Conservation (phyloP, 2,329 filamentous ascomycete species). For the Fusarium torulosum region DNA sequence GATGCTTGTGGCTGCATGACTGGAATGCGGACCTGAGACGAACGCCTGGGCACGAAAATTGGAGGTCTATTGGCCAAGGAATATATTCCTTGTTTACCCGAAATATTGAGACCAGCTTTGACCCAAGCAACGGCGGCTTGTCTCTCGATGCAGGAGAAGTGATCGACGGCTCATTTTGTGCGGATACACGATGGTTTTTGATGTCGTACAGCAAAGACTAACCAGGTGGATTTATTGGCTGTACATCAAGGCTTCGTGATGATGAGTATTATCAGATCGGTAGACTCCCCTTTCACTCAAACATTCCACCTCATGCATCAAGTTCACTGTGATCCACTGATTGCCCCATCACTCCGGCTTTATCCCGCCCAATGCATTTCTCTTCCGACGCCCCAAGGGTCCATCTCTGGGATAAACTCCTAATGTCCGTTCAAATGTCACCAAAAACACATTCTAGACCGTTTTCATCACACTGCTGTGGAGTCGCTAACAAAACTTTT, state of each 20-base stretch:
- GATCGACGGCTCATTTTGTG: not conserved
- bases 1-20: not conserved
- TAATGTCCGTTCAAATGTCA: not conserved
- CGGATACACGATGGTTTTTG: not conserved
- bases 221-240: conserved; percentile 7
- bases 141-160: not conserved
- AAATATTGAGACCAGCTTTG: not conserved
- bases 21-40: conserved; percentile 8
- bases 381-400: not conserved
- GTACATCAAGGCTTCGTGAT: not conserved
- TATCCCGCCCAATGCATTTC: not conserved
- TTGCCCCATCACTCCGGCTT: not conserved
- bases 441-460: conserved; percentile 21
- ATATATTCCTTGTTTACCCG: not conserved
- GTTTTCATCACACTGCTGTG: not conserved
- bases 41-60: not conserved
- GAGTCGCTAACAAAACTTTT: conserved; percentile 2
- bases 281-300: too few relatives aligned
- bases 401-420: not conserved
- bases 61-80: not conserved
- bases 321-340: not conserved
- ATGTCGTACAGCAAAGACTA: conserved; percentile 5
- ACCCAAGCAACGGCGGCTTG: not conserved
- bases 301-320: not conserved
- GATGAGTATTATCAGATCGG: conserved; percentile 9